Conservation (phyloP, 1,284 basidiomycete species). For the Ustilago curta region DNA sequence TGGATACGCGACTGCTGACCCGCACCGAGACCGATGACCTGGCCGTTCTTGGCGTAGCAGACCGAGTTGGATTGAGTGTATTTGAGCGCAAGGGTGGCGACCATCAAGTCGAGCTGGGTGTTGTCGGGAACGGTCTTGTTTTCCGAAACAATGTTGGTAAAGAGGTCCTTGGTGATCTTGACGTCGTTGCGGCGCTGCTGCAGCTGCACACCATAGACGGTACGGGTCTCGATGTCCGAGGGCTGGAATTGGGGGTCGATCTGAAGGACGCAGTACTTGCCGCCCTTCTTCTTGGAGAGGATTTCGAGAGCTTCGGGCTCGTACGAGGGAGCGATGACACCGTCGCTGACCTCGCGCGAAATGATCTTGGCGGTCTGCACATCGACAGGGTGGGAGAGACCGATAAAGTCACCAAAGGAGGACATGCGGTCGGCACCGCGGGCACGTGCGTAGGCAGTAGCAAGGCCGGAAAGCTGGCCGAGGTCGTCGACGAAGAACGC, state of each 20-base stretch:
- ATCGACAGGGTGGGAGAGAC: constrained; percentile 91
- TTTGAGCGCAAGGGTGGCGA: constrained; percentile 93
- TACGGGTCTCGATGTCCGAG: constrained; percentile 81
- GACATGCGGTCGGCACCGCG: constrained; percentile 99
- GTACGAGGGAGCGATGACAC: constrained; percentile 96
- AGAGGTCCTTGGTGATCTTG: constrained; percentile 85
- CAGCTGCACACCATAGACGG: constrained; percentile 92
- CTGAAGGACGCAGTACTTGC: constrained; percentile 94
- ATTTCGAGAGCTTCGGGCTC: constrained; percentile 88
- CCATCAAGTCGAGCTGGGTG: constrained; percentile 64
- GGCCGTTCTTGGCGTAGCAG: constrained; percentile 91
- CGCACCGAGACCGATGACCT: constrained; percentile 94
- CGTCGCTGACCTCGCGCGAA: constrained; percentile 96
- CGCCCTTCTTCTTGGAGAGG: constrained; percentile 94
- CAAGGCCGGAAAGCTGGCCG: constrained; percentile 87
- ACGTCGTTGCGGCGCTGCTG: constrained; percentile 92
- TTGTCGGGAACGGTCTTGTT: constrained; percentile 76
- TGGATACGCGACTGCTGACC: constrained; percentile 99
- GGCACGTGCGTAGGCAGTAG: constrained; percentile 93
- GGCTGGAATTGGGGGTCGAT: constrained; percentile 67
- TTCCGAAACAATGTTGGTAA: constrained; percentile 87
- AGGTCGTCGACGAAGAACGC: constrained; percentile 97
- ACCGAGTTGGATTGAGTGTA: constrained; percentile 99
- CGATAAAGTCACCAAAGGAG: constrained; percentile 98
- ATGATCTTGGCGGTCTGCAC: constrained; percentile 94